These are phyloP conservation scores for Elongisporangium senticosum DNA, from an alignment of 352 stramenopile genomes.

Conservation along the genomic window DNA sequence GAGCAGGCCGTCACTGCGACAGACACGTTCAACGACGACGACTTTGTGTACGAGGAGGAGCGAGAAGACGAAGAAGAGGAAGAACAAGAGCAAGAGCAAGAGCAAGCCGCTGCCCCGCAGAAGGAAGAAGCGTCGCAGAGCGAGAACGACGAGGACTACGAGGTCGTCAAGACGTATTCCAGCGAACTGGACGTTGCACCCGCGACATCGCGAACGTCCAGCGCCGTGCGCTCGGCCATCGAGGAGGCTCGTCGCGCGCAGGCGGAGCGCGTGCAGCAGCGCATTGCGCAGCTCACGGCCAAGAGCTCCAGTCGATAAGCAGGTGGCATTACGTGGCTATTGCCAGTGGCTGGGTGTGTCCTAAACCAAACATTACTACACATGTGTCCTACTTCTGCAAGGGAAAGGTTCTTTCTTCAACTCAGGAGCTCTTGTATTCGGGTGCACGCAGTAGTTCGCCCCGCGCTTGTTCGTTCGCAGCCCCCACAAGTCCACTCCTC, in stretches of 20 bases:
- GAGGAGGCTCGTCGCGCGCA: constrained; percentile 39
- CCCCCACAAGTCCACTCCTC: background rate
- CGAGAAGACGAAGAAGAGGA: constrained; percentile 28
- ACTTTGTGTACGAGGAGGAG: constrained; percentile 44
- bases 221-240: constrained; percentile 47
- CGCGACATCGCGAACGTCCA: constrained; percentile 30
- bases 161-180: constrained; percentile 26
- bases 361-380: background rate
- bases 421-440: background rate
- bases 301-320: constrained; percentile 2
- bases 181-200: constrained; percentile 12
- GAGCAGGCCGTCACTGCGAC: constrained; percentile 24
- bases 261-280: constrained; percentile 47
- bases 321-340: background rate
- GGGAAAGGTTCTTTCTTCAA: background rate
- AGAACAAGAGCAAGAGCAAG: constrained; percentile 26
- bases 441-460: background rate
- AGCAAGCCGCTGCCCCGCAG: constrained; percentile 16
- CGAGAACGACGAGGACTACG: constrained; percentile 33
- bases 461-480: background rate
- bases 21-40: constrained; percentile 42
- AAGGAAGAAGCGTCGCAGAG: constrained; percentile 8
- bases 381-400: background rate
- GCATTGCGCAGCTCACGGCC: constrained; percentile 53
- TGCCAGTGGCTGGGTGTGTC: background rate